Conservation (phyloP, 805 yeast genomes). For the Jamesozyma hellenica region DNA sequence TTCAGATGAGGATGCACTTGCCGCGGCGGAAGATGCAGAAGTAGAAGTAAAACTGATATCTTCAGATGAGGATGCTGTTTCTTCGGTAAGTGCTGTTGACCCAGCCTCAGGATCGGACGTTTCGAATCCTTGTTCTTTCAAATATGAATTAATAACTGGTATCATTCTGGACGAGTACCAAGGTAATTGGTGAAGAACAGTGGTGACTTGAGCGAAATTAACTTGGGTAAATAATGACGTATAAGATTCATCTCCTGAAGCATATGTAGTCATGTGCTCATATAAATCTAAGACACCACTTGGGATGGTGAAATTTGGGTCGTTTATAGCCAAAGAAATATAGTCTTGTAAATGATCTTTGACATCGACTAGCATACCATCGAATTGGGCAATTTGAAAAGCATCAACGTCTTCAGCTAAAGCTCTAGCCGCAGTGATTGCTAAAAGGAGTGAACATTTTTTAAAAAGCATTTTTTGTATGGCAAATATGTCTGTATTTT, state of each 20-base stretch:
- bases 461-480: not conserved
- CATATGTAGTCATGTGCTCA: slow-evolving; percentile 24
- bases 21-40: slow-evolving; percentile 2
- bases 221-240: slow-evolving; percentile 25
- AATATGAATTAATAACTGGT: slow-evolving; percentile 8
- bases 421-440: slow-evolving; percentile 7
- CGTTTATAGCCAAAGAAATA: slow-evolving; percentile 5
- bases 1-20: not conserved
- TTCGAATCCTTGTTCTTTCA: not conserved
- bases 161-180: slow-evolving; percentile 26
- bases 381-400: slow-evolving; percentile 7
- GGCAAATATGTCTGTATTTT: too few relatives aligned
- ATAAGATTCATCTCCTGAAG: slow-evolving; percentile 22
- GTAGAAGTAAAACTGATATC: slow-evolving; percentile 3
- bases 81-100: slow-evolving; percentile 2
- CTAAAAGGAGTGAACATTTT: slow-evolving; percentile 3
- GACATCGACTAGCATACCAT: slow-evolving; percentile 12
- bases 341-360: slow-evolving; percentile 9
- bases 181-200: slow-evolving; percentile 25
- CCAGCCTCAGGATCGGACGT: not conserved
- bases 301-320: slow-evolving; percentile 20
- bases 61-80: slow-evolving; percentile 5
- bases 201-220: slow-evolving; percentile 18
- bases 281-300: slow-evolving; percentile 22
- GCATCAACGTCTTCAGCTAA: slow-evolving; percentile 4